Base-by-base conservation (phyloP, 2,329 filamentous ascomycete genomes). In the Shiraia sp. region DNA sequence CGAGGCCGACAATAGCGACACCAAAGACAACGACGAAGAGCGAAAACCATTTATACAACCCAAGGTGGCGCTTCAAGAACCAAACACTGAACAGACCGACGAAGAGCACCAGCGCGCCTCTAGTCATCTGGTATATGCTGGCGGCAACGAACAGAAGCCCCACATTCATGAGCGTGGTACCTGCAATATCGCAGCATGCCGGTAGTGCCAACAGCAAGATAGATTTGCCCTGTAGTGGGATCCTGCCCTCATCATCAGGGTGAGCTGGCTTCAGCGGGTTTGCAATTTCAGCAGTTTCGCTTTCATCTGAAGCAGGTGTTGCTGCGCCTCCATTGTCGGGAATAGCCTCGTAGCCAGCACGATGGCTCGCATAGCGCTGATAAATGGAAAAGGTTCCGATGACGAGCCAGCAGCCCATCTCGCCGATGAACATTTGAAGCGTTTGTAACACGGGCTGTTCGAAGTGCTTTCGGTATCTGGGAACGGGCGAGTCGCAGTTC, bases 51-150 rank as follows among this genome's bases (percentile, higher is more conserved):
- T 99, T 93, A 75, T 92, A 96, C n/a, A 87, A 66, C 47, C 84
- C 81, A 24, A 99, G 78, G 55, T 82, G 86, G 33, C 90, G 82
- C 59, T 83, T 85, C 42, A 99, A 76, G 69, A 99, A 97, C 10
- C 95, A 61, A 19, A 99, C 91, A 62, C 90, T 96, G 73, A 99
- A 96, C 0, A 97, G 75, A 0, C 93, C 93, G 14, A 99, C 93
- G 59, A 99, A 99, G 6, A 99, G 79, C 3, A 99, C 92, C 29
- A 99, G 78, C 0, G 93, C 93, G 7, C 93, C 93, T 45, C 93
- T 80, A 1, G 92, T 97, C 93, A 99, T 99, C 73, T 99, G 93
- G 72, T 96, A 99, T 63, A 99, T 96, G 47, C 89, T 95, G 1
- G 93, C 90, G 10, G 89, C 93, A 16, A 97, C 91, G 66, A 97